Conservation (phyloP, 345 rosid species). For the Fremontodendron californicum region DNA sequence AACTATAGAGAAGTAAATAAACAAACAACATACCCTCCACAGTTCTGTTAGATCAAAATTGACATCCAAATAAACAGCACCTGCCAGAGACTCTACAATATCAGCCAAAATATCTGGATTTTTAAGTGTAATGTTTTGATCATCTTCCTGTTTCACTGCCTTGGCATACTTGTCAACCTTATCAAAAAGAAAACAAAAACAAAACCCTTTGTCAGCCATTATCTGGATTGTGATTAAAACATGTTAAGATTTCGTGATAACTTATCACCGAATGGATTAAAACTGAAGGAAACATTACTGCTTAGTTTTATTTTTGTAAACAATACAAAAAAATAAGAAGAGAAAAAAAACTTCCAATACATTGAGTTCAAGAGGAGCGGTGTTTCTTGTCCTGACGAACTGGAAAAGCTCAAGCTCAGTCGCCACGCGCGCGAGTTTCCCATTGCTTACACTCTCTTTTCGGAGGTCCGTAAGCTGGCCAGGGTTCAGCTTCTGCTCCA, state of each 20-base stretch:
- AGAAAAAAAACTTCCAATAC: constrained; percentile 13
- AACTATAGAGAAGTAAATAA: background rate
- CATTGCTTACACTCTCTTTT: constrained; percentile 56
- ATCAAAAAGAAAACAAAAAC: background rate
- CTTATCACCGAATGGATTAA: no score
- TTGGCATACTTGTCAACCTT: background rate
- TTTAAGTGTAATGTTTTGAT: background rate
- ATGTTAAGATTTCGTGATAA: no score
- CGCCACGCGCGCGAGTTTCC: constrained; percentile 75
- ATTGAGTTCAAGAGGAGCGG: constrained; percentile 32
- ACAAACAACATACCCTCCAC: constrained; percentile 38
- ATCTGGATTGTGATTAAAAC: no score
- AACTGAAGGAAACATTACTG: background rate
- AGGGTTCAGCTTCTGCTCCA: constrained; percentile 36
- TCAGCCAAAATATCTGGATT: constrained; percentile 9
- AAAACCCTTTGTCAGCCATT: no score
- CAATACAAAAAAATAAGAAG: background rate
- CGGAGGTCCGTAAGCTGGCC: constrained; percentile 50
- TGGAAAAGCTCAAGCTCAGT: constrained; percentile 40
- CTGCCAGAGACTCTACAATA: constrained; percentile 66
- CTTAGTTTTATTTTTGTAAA: no score
- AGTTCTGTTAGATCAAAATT: constrained; percentile 50
- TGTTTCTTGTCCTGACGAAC: constrained; percentile 32
- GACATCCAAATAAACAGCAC: constrained; percentile 62
- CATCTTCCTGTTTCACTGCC: background rate